Conservation (phyloP, 2,329 filamentous ascomycete genomes). For the Endoconidiophora laricicola region DNA sequence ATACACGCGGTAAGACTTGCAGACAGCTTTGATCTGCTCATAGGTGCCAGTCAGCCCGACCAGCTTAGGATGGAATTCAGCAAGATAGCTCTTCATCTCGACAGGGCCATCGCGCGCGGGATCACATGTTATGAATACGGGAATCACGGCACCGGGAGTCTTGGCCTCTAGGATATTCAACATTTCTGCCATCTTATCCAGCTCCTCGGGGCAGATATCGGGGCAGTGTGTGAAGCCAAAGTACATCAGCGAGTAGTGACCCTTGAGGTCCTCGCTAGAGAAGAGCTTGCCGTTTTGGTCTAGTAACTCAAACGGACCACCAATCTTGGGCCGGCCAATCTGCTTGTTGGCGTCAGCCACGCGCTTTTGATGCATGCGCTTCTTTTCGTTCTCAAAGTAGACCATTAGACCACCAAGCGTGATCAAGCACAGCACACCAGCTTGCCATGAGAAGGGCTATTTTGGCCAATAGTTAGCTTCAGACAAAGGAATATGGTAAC, state of each 20-base stretch:
- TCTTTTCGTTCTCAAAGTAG: conserved; percentile 91
- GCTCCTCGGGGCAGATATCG: conserved; percentile 95
- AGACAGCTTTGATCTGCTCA: conserved; percentile 82
- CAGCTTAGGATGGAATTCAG: conserved; percentile 77
- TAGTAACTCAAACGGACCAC: conserved; percentile 65
- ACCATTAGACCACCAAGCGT: conserved; percentile 63
- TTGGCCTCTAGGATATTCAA: conserved; percentile 53
- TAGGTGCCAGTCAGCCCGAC: conserved; percentile 85
- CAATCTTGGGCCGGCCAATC: conserved; percentile 82
- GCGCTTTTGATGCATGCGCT: conserved; percentile 72
- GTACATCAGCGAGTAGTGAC: conserved; percentile 75
- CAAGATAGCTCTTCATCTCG: conserved; percentile 70
- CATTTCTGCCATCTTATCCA: conserved; percentile 98
- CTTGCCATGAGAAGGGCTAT: conserved; percentile 86
- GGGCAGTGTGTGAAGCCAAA: conserved; percentile 98
- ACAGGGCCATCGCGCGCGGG: conserved; percentile 77
- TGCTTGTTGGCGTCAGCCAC: conserved; percentile 88
- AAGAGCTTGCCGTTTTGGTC: conserved; percentile 70
- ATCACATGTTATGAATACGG: conserved; percentile 91
- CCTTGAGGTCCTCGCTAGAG: conserved; percentile 66
- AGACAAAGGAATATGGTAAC: neutral
- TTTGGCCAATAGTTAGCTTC: neutral
- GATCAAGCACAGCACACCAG: conserved; percentile 67
- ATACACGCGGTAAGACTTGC: conserved; percentile 93
- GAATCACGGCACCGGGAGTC: conserved; percentile 39